Evolutionary conservation across 495 filamentous ascomycete genomes (phyloP).

Genomic region (Xylaria telfairii): DNA sequence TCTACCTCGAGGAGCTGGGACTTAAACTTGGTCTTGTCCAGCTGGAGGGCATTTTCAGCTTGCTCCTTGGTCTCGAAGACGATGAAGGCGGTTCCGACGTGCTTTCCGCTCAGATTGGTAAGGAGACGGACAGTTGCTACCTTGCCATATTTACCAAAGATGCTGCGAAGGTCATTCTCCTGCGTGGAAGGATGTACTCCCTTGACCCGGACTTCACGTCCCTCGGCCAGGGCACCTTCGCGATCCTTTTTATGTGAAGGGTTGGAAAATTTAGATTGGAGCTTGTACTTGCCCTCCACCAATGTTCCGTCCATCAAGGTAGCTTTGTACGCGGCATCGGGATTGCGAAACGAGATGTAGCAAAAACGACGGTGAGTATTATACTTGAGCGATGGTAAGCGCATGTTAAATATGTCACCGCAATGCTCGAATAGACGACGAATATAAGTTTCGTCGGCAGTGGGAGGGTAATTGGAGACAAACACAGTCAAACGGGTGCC

Average conservation of each 20-base stretch:
- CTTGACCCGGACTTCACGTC: slow-evolving; percentile 81
- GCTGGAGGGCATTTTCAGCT: slow-evolving; percentile 67
- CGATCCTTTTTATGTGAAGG: slow-evolving; percentile 77
- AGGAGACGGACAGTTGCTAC: slow-evolving; percentile 71
- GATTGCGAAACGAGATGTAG: slow-evolving; percentile 83
- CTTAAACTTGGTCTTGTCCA: slow-evolving; percentile 74
- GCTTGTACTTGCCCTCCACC: slow-evolving; percentile 66
- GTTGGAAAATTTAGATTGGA: slow-evolving; percentile 83
- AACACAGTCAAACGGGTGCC: slow-evolving; percentile 81
- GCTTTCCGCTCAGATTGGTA: slow-evolving; percentile 65
- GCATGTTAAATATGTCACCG: slow-evolving; percentile 83
- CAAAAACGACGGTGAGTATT: slow-evolving; percentile 90
- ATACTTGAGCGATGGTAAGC: slow-evolving; percentile 88
- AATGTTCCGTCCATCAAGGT: slow-evolving; percentile 72
- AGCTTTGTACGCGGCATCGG: slow-evolving; percentile 67
- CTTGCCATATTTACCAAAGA: slow-evolving; percentile 77
- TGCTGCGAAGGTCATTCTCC: slow-evolving; percentile 69
- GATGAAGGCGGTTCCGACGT: slow-evolving; percentile 78
- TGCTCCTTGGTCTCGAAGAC: slow-evolving; percentile 76
- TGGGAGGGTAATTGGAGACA: slow-evolving; percentile 88
- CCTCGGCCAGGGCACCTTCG: slow-evolving; percentile 82
- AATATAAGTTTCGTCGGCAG: slow-evolving; percentile 82
- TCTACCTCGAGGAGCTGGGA: slow-evolving; percentile 74
- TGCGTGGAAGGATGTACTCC: slow-evolving; percentile 71
- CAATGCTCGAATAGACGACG: slow-evolving; percentile 75